Percentiles rank a stretch among this genome's conserved stretches.
phyloP scores from a whole-genome alignment of 2,329 filamentous ascomycete genomes.

The Pseudogymnoascus sp. region DNA sequence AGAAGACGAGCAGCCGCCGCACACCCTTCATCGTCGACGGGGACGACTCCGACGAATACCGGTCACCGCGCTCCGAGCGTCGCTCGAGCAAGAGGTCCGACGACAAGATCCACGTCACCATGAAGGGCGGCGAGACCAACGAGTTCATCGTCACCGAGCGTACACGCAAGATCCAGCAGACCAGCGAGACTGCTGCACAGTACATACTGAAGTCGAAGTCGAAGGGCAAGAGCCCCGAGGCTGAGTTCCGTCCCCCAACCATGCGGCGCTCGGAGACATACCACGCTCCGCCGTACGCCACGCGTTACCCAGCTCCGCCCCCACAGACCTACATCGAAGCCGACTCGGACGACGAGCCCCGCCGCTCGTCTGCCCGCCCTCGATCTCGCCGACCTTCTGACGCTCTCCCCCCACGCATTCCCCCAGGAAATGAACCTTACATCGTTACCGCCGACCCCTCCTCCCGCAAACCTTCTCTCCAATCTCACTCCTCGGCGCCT shows the following conservation, averaged over 20 bases:
- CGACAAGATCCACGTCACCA: slow-evolving; percentile 6
- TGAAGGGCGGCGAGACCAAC: background rate
- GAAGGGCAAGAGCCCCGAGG: slow-evolving; percentile 12
- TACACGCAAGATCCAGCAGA: slow-evolving; percentile 15
- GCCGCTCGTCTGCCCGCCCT: slow-evolving; percentile 24
- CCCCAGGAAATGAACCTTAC: slow-evolving; percentile 9
- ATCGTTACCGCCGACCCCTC: slow-evolving; percentile 24
- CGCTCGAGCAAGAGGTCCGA: slow-evolving; percentile 16
- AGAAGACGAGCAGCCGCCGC: slow-evolving; percentile 20
- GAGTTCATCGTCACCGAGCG: slow-evolving; percentile 3
- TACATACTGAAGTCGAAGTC: slow-evolving; percentile 24
- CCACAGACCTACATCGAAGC: slow-evolving; percentile 15
- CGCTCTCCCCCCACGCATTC: slow-evolving; percentile 13
- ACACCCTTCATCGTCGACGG: slow-evolving; percentile 21
- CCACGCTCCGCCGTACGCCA: slow-evolving; percentile 19
- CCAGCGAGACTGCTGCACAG: slow-evolving; percentile 21
- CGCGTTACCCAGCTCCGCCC: slow-evolving; percentile 20
- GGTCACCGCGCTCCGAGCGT: slow-evolving; percentile 8
- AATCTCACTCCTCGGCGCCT: slow-evolving; percentile 24
- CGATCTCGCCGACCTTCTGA: slow-evolving; percentile 23
- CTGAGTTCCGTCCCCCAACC: slow-evolving; percentile 12
- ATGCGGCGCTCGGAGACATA: slow-evolving; percentile 26
- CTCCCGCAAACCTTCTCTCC: slow-evolving; percentile 24
- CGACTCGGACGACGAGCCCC: slow-evolving; percentile 24
- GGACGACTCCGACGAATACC: slow-evolving; percentile 19